Conservation (phyloP, 1,139 yeast genomes). For the Kurtzmaniella quercitrusa region DNA sequence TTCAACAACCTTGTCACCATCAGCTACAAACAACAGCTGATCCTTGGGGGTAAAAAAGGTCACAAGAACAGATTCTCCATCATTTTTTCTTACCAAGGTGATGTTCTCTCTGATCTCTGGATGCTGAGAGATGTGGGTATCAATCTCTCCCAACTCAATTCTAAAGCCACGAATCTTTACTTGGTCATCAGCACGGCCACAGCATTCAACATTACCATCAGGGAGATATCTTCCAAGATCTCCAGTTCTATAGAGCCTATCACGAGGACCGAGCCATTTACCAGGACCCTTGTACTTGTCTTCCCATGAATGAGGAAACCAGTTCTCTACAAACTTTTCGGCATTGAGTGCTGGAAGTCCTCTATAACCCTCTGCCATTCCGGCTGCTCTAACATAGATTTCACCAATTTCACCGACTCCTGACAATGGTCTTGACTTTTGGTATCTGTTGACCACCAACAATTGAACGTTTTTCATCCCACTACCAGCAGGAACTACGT, state of each 20-base stretch:
- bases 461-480: conserved; percentile 96
- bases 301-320: conserved; percentile 71
- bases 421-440: conserved; percentile 71
- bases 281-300: conserved; percentile 16
- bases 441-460: conserved; percentile 76
- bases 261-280: conserved; percentile 89
- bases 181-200: conserved; percentile 99
- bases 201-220: conserved; percentile 95
- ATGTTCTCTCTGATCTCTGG: conserved; percentile 86
- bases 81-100: conserved; percentile 88
- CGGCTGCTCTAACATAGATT: conserved; percentile 96
- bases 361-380: conserved; percentile 93
- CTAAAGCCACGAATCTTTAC: conserved; percentile 98
- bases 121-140: conserved; percentile 93
- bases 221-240: conserved; percentile 96
- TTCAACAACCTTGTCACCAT: conserved; percentile 53
- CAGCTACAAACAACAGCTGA: conserved; percentile 22
- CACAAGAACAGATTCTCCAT: conserved; percentile 76
- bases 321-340: conserved; percentile 81
- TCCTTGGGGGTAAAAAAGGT: conserved; percentile 89
- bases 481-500: conserved; percentile 96
- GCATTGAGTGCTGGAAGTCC: conserved; percentile 85
- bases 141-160: conserved; percentile 96
- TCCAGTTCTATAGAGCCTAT: conserved; percentile 93
- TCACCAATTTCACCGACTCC: conserved; percentile 99